Base-by-base conservation (phyloP, 2,329 filamentous ascomycete genomes). In the Beauveria sp. region DNA sequence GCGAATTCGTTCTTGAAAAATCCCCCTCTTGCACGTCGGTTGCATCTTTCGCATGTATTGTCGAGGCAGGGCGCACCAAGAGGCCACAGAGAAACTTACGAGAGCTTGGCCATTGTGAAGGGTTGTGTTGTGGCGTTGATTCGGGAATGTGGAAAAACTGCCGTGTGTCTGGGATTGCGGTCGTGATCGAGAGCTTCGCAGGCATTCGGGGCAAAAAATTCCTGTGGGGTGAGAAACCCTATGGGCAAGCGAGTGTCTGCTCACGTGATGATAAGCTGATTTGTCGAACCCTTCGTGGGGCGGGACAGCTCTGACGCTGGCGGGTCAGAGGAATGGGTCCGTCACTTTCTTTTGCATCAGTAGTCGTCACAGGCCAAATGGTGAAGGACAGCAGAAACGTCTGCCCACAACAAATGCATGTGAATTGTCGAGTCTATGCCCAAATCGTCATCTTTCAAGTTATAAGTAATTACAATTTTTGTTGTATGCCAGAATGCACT, bases 91-190 rank as follows among this genome's bases (percentile, higher is more conserved):
- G 63, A 54, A 34, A 84, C 83, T 79, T 80, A 86, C 83, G 82
- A 84, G 69, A 81, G 72, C 78, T 86, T 86, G 77, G 82, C 83
- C 83, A 86, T 86, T 83, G 76, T 79, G 75, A 78, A 75, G 76
- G 77, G 75, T 75, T 76, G 71, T 73, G 70, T 34, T 72, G 70
- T 71, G 74, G 71, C 73, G 74, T 75, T 74, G 71, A 68, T 73
- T 74, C 72, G 72, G 73, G 30, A 52, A 18, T 62, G 49, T 57
- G n/a, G 54, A 72, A 64, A 70, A 68, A 65, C 68, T 73, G 69
- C 72, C 72, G 70, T 69, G 68, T 73, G 69, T 71, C 70, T 68
- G 68, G 67, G 68, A 43, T 71, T 71, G 70, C 69, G 70, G 52
- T 74, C 70, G 70, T 72, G 68, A 71, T 67, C 69, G 69, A 66